Base-by-base conservation (phyloP, 805 yeast genomes). In the Candida incommunis region DNA sequence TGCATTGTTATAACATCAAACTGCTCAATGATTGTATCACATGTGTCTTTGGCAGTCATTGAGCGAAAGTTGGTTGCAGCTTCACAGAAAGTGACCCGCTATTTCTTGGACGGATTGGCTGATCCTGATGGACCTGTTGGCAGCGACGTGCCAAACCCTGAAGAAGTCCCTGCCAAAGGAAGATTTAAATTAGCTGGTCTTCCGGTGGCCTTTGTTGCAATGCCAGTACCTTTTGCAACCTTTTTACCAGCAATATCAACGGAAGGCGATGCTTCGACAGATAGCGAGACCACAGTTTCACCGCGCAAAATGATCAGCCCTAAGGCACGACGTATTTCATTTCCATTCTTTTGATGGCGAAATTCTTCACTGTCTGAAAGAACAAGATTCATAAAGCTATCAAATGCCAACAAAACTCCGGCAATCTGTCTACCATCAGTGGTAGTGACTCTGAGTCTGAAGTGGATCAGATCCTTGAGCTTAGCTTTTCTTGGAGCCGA, bases 281-380 rank as follows among this genome's bases (percentile, higher is more conserved):
- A 71, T 20, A 82, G 66, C 45, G 87, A 75, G 11, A 88, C 76
- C 23, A 92, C 76, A 51, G 81, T 83, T 51, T 86, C 96, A 2
- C 98, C 98, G 54, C 97, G 72, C 41, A 90, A 65, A 29, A 90
- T 81, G 1, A 84, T 73, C 43, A 92, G 70, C 0, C 97, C 97
- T 22, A 92, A 64, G 3, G 76, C 66, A 46, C 97, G 69, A 55
- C 79, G 84, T 50, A 82, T 88, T 48, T 80, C 82, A 59, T 64
- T 53, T 5, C 83, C 71, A 49, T 77, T 77, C 53, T 77, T 79
- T 3, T 94, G 78, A 9, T 79, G 63, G 51, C 96, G 70, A 55
- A 77, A 77, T 59, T 90, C 98, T 55, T 84, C 87, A 37, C 92
- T 75, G 51, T 88, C 92, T 11, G 82, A 72, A 25, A 90, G 65